Evolutionary conservation across 75 land plant species (phyloP), one percentile per base, ranked within the genome.

Genomic region (Selaginella moellendorffii): DNA sequence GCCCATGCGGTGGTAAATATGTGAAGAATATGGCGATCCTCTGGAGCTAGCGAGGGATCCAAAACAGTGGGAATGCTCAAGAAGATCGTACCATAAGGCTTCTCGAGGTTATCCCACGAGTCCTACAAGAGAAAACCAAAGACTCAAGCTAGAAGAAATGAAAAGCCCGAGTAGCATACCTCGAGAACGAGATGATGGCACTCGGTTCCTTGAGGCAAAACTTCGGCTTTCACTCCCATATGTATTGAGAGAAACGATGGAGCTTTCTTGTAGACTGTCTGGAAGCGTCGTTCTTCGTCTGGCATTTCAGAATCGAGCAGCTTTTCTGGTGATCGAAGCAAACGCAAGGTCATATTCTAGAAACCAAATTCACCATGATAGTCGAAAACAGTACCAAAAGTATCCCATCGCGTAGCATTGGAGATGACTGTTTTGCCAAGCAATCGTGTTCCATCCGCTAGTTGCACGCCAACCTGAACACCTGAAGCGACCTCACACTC

Each of bases 391-490:
- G 9, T 72, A 90, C 96, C 98, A 79, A 93, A 93, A 0, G 98
- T 93, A 67, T 93, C 98, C 98, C 98, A 93, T 85, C 98, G 80
- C 28, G 98, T 93, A 24, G 98, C 98, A 83, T 93, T 93, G 63
- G 98, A 93, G 30, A 93, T 76, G 18, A 93, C 75, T 25, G 80
- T 83, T 70, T 82, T 85, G 29, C 90, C 83, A 73, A 74, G 80
- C 20, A 85, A 79, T 31, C 79, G 74, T 65, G 75, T 75, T 24
- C 96, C 96, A 80, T 83, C 80, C 18, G 96, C 81, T 10, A 93
- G 82, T 67, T 69, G 80, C 26, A 93, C 98, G 52, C 98, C 98
- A 20, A 84, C 83, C 97, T 90, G 64, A 0, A 26, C 51, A 65
- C 20, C 52, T 29, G 36, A 68, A 10, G 24, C 28, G 26, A 29